phyloP scores from a whole-genome alignment of 305 asterid species.

The Fraxinus greggii region DNA sequence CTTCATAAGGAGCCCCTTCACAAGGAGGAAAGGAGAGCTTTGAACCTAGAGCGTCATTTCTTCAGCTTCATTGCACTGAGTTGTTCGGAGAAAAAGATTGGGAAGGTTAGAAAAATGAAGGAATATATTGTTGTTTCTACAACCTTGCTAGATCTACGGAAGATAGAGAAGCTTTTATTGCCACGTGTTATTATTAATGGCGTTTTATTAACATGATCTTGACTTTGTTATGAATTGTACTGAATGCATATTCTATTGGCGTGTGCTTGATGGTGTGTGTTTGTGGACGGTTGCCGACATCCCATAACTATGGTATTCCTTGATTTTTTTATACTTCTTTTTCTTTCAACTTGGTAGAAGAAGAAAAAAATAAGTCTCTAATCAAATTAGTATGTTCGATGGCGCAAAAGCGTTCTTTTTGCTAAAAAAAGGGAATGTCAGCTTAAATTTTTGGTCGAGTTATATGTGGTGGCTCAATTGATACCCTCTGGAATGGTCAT shows the following conservation, averaged over 20 bases:
- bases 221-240: background rate
- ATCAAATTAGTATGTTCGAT: background rate
- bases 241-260: background rate
- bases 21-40: background rate
- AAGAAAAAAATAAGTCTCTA: background rate
- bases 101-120: background rate
- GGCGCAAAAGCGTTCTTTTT: background rate
- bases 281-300: background rate
- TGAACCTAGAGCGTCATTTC: background rate
- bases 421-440: background rate
- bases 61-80: background rate
- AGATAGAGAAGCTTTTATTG: background rate
- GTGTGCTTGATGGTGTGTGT: background rate
- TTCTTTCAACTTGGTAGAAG: background rate
- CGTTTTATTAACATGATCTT: background rate
- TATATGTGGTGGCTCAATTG: background rate
- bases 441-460: background rate
- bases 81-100: background rate
- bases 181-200: background rate
- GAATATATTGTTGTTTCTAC: background rate
- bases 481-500: background rate
- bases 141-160: background rate
- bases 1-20: background rate
- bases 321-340: background rate
- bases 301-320: background rate